A percentile compares a stretch with the other conserved stretches of the same genome.
Evolutionary conservation across 441 rosid species (phyloP).

Genomic region (Theobroma grandiflorum): DNA sequence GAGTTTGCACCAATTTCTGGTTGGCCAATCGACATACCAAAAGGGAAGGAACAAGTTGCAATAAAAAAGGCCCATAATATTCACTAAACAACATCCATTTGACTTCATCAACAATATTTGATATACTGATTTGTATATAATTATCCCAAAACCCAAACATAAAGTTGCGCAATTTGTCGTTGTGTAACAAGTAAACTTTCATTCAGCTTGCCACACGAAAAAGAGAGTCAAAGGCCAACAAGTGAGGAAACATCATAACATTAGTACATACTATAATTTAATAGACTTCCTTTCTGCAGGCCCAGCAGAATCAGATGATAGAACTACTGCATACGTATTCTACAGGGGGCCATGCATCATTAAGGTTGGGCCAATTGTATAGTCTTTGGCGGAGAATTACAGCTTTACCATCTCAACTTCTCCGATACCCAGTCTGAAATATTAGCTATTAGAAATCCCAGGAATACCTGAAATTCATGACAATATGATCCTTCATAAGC

Average conservation of each 20-base stretch:
- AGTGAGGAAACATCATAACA: background rate
- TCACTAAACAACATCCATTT: too few relatives aligned
- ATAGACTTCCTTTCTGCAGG: background rate
- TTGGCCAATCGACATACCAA: too few relatives aligned
- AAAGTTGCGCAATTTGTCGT: background rate
- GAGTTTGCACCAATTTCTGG: too few relatives aligned
- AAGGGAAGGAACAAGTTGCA: too few relatives aligned
- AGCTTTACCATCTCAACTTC: slow-evolving; percentile 23
- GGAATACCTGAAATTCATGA: slow-evolving; percentile 28
- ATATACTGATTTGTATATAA: too few relatives aligned
- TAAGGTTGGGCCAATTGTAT: background rate
- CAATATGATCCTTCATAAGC: background rate
- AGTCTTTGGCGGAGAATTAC: background rate
- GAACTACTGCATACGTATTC: background rate
- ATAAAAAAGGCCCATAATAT: too few relatives aligned
- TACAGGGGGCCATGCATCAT: background rate
- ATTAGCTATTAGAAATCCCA: slow-evolving; percentile 40
- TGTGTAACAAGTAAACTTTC: background rate
- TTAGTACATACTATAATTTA: background rate
- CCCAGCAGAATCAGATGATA: background rate
- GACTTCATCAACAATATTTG: too few relatives aligned
- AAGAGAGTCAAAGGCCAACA: background rate
- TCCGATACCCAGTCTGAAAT: slow-evolving; percentile 31
- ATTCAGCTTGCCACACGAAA: background rate
- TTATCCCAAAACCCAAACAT: too few relatives aligned